Conservation (phyloP, 2,329 filamentous ascomycete genomes). For the Pseudocercospora vitis region DNA sequence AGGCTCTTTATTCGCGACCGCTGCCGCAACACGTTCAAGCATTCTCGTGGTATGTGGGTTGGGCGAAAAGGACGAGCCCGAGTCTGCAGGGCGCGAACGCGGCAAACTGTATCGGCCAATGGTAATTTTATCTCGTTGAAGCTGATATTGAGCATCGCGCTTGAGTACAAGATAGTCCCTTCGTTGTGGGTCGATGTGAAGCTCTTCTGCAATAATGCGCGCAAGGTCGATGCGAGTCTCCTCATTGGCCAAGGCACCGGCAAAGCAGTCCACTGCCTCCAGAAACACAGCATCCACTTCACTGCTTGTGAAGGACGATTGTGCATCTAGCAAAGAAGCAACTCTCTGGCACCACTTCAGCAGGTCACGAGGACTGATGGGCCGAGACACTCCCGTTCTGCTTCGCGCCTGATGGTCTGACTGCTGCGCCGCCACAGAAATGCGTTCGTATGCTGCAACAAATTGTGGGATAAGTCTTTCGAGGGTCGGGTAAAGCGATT, state of each 20-base stretch:
- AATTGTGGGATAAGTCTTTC: constrained; percentile 56
- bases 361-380: constrained; percentile 72
- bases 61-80: constrained; percentile 71
- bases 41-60: constrained; percentile 81
- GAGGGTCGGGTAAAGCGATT: constrained; percentile 68
- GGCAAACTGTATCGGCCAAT: constrained; percentile 36
- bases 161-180: constrained; percentile 73
- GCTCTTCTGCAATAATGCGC: constrained; percentile 74
- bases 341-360: constrained; percentile 88
- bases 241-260: constrained; percentile 71
- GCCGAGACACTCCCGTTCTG: constrained; percentile 59
- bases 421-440: constrained; percentile 42
- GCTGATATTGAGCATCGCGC: constrained; percentile 69
- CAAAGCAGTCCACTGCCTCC: constrained; percentile 90
- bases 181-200: constrained; percentile 81
- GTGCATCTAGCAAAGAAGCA: constrained; percentile 61
- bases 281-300: constrained; percentile 87
- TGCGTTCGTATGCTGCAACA: constrained; percentile 56
- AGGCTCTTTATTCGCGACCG: constrained; percentile 81
- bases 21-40: constrained; percentile 83
- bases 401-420: constrained; percentile 46
- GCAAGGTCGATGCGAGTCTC: constrained; percentile 62
- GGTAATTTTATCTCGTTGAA: constrained; percentile 31
- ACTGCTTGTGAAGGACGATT: constrained; percentile 63
- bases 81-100: constrained; percentile 18